Evolutionary conservation across 176 grass and related monocot species (phyloP).

Genomic region (Bonia amplexicaulis): DNA sequence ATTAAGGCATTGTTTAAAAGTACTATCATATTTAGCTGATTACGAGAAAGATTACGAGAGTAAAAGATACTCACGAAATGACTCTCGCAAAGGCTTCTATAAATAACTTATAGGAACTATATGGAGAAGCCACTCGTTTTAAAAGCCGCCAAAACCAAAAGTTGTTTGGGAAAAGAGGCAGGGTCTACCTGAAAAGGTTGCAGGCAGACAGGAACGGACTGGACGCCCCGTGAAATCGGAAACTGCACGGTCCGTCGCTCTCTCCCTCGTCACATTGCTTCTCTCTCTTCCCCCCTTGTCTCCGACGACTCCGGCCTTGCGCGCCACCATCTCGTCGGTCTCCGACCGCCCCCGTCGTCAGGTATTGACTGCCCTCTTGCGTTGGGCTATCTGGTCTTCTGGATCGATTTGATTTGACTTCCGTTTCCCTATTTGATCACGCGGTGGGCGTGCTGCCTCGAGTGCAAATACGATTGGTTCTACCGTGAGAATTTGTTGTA

Average conservation of each 20-base stretch:
- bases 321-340: not conserved
- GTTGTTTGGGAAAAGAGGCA: not conserved
- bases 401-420: not conserved
- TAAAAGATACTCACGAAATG: fast-evolving
- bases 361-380: not conserved
- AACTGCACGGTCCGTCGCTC: not conserved
- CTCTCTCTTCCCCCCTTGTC: not conserved
- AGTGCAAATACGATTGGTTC: not conserved
- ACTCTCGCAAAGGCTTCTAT: fast-evolving
- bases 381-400: not conserved
- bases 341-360: not conserved
- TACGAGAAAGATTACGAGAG: too few species aligned
- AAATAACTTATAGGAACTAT: too few species aligned
- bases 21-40: too few species aligned
- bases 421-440: not conserved
- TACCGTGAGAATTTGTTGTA: not conserved
- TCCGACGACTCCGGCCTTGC: not conserved
- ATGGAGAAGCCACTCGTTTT: fast-evolving
- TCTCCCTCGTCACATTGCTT: too few species aligned
- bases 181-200: not conserved
- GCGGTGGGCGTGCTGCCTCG: not conserved
- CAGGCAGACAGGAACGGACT: not conserved
- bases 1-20: too few species aligned
- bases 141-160: not conserved
- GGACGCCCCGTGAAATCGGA: slow-evolving; percentile 6